Conservation (phyloP, 2,329 filamentous ascomycete genomes). For the Colletotrichum costaricense region DNA sequence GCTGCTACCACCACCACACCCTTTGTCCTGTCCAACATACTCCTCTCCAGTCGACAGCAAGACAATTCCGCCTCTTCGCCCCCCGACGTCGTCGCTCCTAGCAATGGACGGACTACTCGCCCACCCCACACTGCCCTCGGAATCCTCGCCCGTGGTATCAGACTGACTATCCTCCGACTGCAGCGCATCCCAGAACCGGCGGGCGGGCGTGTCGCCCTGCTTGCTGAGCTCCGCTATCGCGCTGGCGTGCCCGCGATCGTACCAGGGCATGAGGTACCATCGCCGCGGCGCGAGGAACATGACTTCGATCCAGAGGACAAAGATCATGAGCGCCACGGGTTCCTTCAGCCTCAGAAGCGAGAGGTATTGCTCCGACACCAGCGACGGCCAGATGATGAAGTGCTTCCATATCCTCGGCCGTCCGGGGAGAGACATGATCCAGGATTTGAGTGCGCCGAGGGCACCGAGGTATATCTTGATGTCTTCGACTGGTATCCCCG, state of each 20-base stretch:
- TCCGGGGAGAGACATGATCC: slow-evolving; percentile 25
- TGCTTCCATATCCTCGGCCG: slow-evolving; percentile 35
- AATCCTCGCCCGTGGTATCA: slow-evolving; percentile 10
- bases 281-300: slow-evolving; percentile 26
- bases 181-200: slow-evolving; percentile 28
- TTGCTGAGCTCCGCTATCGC: slow-evolving; percentile 20
- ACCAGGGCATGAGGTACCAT: slow-evolving; percentile 35
- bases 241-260: slow-evolving; percentile 12
- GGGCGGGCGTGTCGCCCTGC: slow-evolving; percentile 1
- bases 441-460: slow-evolving; percentile 26
- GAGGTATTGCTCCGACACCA: slow-evolving; percentile 32
- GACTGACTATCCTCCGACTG: slow-evolving; percentile 11
- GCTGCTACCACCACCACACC: background rate
- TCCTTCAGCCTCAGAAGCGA: slow-evolving; percentile 19
- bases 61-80: background rate
- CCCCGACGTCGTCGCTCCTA: slow-evolving; percentile 5
- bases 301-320: slow-evolving; percentile 32
- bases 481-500: slow-evolving; percentile 9
- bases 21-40: slow-evolving; percentile 2
- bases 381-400: slow-evolving; percentile 35
- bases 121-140: slow-evolving; percentile 3
- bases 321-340: slow-evolving; percentile 33
- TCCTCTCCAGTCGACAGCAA: slow-evolving; percentile 24
- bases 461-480: slow-evolving; percentile 11
- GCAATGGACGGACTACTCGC: slow-evolving; percentile 9